Conservation (phyloP, 2,329 filamentous ascomycete species). For the Mycosphaerella sp. region DNA sequence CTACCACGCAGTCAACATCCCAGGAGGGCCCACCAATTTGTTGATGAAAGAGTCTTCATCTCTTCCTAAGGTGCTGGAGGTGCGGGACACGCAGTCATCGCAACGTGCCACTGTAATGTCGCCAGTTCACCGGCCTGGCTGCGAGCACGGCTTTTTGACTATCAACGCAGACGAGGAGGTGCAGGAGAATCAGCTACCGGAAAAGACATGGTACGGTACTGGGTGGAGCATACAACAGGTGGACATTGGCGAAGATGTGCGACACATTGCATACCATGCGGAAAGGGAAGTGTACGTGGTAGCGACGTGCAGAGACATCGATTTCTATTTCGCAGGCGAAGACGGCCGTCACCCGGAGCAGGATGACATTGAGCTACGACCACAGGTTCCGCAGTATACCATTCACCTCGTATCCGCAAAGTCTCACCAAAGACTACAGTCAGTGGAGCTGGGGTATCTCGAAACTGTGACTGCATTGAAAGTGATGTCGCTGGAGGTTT, state of each 20-base stretch:
- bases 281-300: conserved; percentile 69
- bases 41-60: conserved; percentile 76
- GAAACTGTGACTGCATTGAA: conserved; percentile 78
- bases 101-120: conserved; percentile 46
- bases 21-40: conserved; percentile 72
- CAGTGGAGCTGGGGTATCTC: conserved; percentile 61
- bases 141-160: conserved; percentile 73
- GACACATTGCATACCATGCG: conserved; percentile 69
- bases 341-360: conserved; percentile 78
- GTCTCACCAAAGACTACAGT: conserved; percentile 74
- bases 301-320: conserved; percentile 59
- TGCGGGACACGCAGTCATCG: conserved; percentile 6
- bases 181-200: conserved; percentile 65
- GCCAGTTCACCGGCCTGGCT: conserved; percentile 68
- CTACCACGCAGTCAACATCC: conserved; percentile 74
- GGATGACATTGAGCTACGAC: conserved; percentile 53
- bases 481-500: conserved; percentile 78
- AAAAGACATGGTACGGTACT: conserved; percentile 62
- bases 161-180: conserved; percentile 52
- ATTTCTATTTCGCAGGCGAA: conserved; percentile 79
- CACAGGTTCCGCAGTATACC: conserved; percentile 62
- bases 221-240: conserved; percentile 71
- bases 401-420: conserved; percentile 73
- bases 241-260: conserved; percentile 60
- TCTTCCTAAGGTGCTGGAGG: conserved; percentile 55